These are phyloP conservation scores for Candolleomyces efflorescens DNA, from an alignment of 768 basidiomycete species.

Conservation along the genomic window DNA sequence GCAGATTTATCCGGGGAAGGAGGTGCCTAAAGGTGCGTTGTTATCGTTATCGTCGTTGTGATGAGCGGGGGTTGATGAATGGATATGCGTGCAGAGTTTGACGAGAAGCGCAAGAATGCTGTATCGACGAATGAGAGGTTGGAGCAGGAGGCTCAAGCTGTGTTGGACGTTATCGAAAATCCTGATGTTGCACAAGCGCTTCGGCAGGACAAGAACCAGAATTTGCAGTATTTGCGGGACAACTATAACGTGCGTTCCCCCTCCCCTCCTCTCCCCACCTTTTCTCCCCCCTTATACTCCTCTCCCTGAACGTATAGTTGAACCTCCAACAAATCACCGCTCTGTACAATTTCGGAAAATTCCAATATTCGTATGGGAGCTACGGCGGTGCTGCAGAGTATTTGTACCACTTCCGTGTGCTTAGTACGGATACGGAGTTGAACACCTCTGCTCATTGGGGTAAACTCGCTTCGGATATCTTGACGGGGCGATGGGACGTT, in stretches of 20 bases:
- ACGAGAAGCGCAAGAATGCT: conserved; percentile 74
- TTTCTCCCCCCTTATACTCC: background rate
- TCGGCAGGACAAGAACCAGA: conserved; percentile 96
- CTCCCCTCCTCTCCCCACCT: too few relatives aligned
- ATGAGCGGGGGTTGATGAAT: background rate
- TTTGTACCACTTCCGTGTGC: conserved; percentile 96
- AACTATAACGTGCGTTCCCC: conserved; percentile 77
- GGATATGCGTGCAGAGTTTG: conserved; percentile 58
- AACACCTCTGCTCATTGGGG: conserved; percentile 99
- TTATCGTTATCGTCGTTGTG: background rate
- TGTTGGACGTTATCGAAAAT: conserved; percentile 94
- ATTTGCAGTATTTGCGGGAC: conserved; percentile 89
- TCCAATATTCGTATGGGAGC: conserved; percentile 98
- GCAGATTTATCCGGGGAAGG: conserved; percentile 69
- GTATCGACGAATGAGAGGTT: conserved; percentile 81
- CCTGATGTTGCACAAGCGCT: conserved; percentile 93
- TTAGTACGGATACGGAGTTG: conserved; percentile 90
- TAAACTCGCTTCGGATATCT: conserved; percentile 94
- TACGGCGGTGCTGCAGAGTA: conserved; percentile 97
- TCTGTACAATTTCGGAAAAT: conserved; percentile 96
- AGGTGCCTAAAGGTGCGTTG: conserved; percentile 63
- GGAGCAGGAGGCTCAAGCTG: conserved; percentile 86
- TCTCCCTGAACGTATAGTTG: conserved; percentile 47
- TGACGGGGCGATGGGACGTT: conserved; percentile 92
- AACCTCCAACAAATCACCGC: conserved; percentile 93